Evolutionary conservation across 768 basidiomycete genomes (phyloP).

Genomic region (Pleurotus platypus): DNA sequence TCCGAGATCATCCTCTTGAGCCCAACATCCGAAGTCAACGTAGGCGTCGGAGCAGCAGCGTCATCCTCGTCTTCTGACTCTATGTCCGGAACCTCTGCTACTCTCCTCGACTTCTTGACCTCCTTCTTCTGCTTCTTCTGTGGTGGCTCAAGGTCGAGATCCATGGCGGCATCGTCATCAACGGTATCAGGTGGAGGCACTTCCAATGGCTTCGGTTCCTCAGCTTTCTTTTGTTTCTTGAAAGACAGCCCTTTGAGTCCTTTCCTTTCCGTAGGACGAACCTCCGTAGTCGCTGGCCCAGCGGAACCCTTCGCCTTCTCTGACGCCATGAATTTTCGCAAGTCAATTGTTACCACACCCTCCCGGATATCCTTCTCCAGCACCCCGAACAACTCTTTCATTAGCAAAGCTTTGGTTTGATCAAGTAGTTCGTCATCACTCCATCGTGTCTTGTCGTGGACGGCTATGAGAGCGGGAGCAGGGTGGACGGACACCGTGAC

Average conservation of each 20-base stretch:
- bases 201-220: constrained; percentile 37
- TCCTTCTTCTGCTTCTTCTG: constrained; percentile 62
- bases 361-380: constrained; percentile 68
- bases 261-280: constrained; percentile 29
- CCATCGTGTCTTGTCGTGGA: constrained; percentile 45
- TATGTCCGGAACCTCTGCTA: constrained; percentile 39
- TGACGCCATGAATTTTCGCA: constrained; percentile 50
- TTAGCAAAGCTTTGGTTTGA: constrained; percentile 51
- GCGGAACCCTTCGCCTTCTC: constrained; percentile 39
- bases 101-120: constrained; percentile 28
- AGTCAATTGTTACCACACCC: constrained; percentile 49
- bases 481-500: constrained; percentile 53
- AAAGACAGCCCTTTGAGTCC: constrained; percentile 44
- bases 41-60: constrained; percentile 14
- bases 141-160: constrained; percentile 40
- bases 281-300: constrained; percentile 18
- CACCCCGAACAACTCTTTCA: constrained; percentile 49
- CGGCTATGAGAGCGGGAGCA: constrained; percentile 30
- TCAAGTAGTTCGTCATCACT: constrained; percentile 49
- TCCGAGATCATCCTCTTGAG: constrained; percentile 47
- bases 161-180: constrained; percentile 30
- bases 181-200: constrained; percentile 32
- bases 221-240: constrained; percentile 41
- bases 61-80: constrained; percentile 62
- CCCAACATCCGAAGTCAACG: constrained; percentile 19